Base-by-base conservation (phyloP, 768 basidiomycete species). In the Ramaria sp. region DNA sequence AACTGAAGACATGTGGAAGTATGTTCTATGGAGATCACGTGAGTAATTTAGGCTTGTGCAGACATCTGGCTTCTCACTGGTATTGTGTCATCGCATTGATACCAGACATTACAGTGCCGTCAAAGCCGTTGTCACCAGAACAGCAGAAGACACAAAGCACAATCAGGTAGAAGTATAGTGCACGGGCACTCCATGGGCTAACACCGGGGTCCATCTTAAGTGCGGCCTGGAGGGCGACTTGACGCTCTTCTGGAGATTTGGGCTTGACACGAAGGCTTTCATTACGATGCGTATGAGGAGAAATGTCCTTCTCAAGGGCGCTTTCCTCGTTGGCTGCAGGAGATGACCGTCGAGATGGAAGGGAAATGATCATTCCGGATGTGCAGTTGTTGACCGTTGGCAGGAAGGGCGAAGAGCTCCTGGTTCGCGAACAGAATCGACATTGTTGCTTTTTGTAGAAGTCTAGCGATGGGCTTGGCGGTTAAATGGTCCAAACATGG, bases 91-190 rank as follows among this genome's bases (percentile, higher is more conserved):
- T 79, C 52, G 72, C 71, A 61, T 80, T 79, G 63, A 79, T 74
- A 48, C 76, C 74, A 24, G 74, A 71, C 78, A 79, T 79, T 57
- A 77, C 77, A 34, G 79, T 80, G 11, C 75, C 74, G 63, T 80
- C 79, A 59, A 80, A 79, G 7, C 78, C 78, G 58, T 70, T 76
- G 64, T 78, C 77, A 22, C 77, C 76, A 2, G 76, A 73, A 61
- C 77, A 79, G 62, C 72, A 77, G 57, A 75, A 77, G 11, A 72
- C 71, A 15, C 74, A 67, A 33, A 79, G 64, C n/a, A 75, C 74
- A 47, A 76, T 67, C 51, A 78, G 64, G 54, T 78, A 78, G 42
- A 72, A 74, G 65, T 75, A 71, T 19, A 73, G 54, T 19, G 75
- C 75, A 15, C 69, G 64, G 58, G 64, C 61, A 47, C 70, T 72